Evolutionary conservation across 371 early-diverging fungal genomes (phyloP), one percentile per base, ranked within the genome.

Genomic region (Enterocytospora artemiae): DNA sequence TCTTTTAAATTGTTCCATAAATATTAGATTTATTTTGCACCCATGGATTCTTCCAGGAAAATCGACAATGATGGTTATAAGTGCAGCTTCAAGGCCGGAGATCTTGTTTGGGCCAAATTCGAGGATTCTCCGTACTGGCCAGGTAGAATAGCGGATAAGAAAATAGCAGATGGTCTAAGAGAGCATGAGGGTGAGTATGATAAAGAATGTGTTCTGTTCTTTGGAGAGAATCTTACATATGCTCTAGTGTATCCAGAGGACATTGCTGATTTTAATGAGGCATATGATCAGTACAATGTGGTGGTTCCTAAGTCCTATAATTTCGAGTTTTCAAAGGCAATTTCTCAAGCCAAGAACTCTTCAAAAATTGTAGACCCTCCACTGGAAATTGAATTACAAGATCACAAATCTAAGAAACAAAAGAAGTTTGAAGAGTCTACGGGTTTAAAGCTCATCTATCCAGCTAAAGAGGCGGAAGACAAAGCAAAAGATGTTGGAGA

Each of bases 51-150:
- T n/a, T n/a, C n/a, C n/a, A n/a, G n/a, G n/a, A n/a, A n/a, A n/a
- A n/a, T n/a, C n/a, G n/a, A n/a, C n/a, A n/a, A n/a, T n/a, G n/a
- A n/a, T n/a, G n/a, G n/a, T n/a, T n/a, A n/a, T n/a, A n/a, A n/a
- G n/a, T n/a, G n/a, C 39, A 39, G 18, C 12, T 46, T 59, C 4
- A 34, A 31, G 50, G 31, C 49, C 2, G 60, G 60, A 20, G 51
- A 46, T 25, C 22, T 65, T n/a, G 66, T 65, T 18, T 65, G 45
- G 48, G 46, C 67, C 9, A 58, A 59, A 32, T 59, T 33, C 30
- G 59, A 59, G 22, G 28, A 48, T 27, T 67, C 33, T 54, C 57
- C 59, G 1, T 53, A 58, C 44, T 67, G 67, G 67, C 67, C 67
- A 30, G 44, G 27, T 20, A 24, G 53, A 39, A 58, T 67, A 7